These are phyloP conservation scores for Puccinia horiana DNA, from an alignment of 1,284 basidiomycete genomes.

Conservation along the genomic window DNA sequence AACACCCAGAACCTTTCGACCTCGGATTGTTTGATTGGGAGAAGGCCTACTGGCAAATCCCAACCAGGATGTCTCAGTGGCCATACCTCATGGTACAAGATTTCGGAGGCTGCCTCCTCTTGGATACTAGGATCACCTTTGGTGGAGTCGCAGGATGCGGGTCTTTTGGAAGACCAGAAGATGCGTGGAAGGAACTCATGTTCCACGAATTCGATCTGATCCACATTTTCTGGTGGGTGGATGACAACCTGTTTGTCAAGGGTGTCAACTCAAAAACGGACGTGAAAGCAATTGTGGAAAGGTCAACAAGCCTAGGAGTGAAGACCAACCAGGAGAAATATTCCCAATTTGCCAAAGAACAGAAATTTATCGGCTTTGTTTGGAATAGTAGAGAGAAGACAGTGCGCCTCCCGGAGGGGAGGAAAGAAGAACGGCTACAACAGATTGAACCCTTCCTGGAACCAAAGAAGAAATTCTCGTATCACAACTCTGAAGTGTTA, in stretches of 20 bases:
- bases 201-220: neutral
- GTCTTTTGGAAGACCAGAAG: neutral
- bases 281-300: neutral
- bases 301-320: neutral
- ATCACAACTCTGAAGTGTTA: neutral
- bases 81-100: neutral
- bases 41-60: neutral
- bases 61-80: neutral
- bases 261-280: neutral
- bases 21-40: constrained; percentile 6
- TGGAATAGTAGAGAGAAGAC: neutral
- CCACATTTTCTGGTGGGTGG: neutral
- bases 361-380: constrained; percentile 4
- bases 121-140: too few species aligned
- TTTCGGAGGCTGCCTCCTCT: neutral
- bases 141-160: neutral
- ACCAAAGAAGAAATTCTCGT: neutral
- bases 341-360: neutral
- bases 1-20: neutral
- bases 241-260: neutral
- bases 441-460: neutral
- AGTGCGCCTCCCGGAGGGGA: neutral
- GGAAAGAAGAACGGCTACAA: neutral
- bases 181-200: constrained; percentile 2
- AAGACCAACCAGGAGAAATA: neutral